phyloP scores from a whole-genome alignment of 192 early-diverging fungal genomes.

The Backusella psychrophila region DNA sequence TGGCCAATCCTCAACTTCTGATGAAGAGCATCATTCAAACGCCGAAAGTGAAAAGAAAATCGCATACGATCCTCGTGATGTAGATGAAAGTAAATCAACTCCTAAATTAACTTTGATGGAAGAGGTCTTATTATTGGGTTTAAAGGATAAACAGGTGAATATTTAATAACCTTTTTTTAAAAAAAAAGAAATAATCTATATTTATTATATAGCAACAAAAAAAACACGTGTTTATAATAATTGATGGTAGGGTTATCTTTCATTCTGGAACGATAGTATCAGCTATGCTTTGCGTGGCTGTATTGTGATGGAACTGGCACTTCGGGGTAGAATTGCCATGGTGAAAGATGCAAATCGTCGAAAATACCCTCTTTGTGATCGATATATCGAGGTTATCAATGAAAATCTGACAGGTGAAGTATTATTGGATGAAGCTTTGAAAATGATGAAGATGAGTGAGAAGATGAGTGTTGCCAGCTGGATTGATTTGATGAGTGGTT shows the following conservation, averaged over 20 bases:
- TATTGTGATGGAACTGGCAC: slow-evolving; percentile 95
- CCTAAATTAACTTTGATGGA: slow-evolving; percentile 93
- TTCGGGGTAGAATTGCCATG: slow-evolving; percentile 86
- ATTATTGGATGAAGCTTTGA: slow-evolving; percentile 91
- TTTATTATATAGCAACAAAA: not conserved
- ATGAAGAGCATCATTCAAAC: slow-evolving; percentile 1
- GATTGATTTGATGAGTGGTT: slow-evolving; percentile 98
- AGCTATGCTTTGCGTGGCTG: slow-evolving; percentile 93
- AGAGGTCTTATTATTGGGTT: slow-evolving; percentile 88
- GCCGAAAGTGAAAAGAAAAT: slow-evolving; percentile 37
- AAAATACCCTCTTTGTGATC: slow-evolving; percentile 72
- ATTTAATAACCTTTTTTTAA: not conserved
- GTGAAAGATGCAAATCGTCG: slow-evolving; percentile 81
- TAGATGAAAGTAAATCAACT: slow-evolving; percentile 40
- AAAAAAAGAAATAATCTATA: not conserved
- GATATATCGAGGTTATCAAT: slow-evolving; percentile 82
- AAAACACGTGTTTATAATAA: slow-evolving; percentile 10
- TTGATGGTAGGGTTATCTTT: slow-evolving; percentile 79
- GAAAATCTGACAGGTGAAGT: slow-evolving; percentile 90
- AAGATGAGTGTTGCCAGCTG: slow-evolving; percentile 83
- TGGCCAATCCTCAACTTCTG: slow-evolving; percentile 5
- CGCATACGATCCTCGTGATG: slow-evolving; percentile 52
- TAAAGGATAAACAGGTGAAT: slow-evolving; percentile 88
- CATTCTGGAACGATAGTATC: slow-evolving; percentile 99
- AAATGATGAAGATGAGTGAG: slow-evolving; percentile 85